Conservation (phyloP, 1,284 basidiomycete species). For the Lignosus rhinocerotis region DNA sequence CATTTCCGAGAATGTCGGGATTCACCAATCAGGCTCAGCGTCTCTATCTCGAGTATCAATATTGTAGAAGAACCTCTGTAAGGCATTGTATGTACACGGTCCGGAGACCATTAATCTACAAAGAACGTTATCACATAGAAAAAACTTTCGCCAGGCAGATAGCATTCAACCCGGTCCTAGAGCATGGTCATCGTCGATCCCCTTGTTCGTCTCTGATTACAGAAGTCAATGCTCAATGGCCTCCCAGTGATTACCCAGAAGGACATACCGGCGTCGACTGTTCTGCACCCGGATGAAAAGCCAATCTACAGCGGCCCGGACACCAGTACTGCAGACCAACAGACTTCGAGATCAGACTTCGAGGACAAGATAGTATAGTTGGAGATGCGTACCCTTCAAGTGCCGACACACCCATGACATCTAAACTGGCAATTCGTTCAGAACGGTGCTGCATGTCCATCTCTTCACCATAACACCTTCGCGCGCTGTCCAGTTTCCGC, state of each 20-base stretch:
- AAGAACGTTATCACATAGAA: too few relatives aligned
- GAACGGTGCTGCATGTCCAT: constrained; percentile 53
- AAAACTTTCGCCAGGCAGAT: too few relatives aligned
- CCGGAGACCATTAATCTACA: too few relatives aligned
- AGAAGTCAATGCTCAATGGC: neutral
- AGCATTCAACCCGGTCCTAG: too few relatives aligned
- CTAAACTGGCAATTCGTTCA: constrained; percentile 79
- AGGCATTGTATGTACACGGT: neutral
- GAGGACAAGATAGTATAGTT: neutral
- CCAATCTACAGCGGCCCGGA: constrained; percentile 91
- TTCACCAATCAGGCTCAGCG: neutral
- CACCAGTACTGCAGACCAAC: constrained; percentile 66
- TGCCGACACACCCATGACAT: constrained; percentile 89
- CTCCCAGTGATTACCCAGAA: neutral
- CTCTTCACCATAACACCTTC: constrained; percentile 52
- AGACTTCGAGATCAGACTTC: neutral
- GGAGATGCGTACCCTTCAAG: constrained; percentile 74
- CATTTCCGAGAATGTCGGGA: too few relatives aligned
- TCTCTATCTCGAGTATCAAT: neutral
- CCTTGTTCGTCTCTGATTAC: constrained; percentile 2
- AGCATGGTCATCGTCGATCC: neutral
- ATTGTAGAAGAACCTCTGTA: neutral
- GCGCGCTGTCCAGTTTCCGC: constrained; percentile 65
- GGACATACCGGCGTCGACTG: constrained; percentile 48
- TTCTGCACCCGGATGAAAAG: constrained; percentile 91